phyloP scores from a whole-genome alignment of 2,329 filamentous ascomycete genomes.

The Diaporthe amygdali region DNA sequence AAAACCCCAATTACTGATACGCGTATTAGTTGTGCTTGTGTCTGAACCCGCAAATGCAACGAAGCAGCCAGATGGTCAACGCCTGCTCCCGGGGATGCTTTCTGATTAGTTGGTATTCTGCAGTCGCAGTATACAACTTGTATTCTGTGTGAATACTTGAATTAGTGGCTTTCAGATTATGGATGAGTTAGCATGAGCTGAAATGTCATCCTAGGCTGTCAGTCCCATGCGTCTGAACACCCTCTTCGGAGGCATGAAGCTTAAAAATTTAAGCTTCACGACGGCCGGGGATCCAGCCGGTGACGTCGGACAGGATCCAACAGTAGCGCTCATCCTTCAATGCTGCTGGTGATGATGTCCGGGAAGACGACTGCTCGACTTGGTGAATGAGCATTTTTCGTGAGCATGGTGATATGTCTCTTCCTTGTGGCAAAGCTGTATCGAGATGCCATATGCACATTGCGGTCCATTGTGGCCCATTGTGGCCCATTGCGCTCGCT shows the following conservation, averaged over 20 bases:
- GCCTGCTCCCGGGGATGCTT: neutral
- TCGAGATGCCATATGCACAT: no score
- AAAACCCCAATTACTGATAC: neutral
- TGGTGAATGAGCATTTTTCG: neutral
- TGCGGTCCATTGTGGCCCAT: neutral
- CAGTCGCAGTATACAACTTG: neutral
- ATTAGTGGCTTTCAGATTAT: neutral
- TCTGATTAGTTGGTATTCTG: neutral
- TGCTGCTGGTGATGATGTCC: neutral
- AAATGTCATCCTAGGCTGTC: neutral
- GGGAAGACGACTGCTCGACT: neutral
- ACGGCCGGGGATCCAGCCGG: neutral
- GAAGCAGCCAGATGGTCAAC: neutral
- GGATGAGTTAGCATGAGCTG: neutral
- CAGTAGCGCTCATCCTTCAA: neutral
- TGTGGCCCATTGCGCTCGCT: neutral
- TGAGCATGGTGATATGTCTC: no score
- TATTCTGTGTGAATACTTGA: neutral
- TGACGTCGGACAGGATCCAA: slow-evolving; percentile 1
- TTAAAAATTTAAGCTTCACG: slow-evolving; percentile 9
- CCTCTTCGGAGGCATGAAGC: neutral
- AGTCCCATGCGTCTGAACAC: neutral
- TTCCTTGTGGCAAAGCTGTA: neutral
- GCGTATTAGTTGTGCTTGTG: neutral
- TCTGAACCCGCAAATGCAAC: neutral